These are phyloP conservation scores for Coemansia sp. DNA, from an alignment of 192 early-diverging fungal genomes.

Conservation along the genomic window DNA sequence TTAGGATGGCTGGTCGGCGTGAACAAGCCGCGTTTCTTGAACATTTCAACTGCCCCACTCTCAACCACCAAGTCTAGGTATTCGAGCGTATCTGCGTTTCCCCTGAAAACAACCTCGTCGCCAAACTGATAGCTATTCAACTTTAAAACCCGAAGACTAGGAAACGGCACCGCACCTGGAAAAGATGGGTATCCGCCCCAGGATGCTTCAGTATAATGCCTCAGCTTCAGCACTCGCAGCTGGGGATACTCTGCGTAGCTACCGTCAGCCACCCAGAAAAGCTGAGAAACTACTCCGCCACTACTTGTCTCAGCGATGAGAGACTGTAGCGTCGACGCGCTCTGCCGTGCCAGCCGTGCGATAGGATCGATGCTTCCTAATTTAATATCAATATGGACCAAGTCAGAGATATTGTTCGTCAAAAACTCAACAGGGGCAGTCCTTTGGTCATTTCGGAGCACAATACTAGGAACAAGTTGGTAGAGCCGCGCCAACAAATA, in stretches of 20 bases:
- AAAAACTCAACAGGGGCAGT: neutral
- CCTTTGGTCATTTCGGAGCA: neutral
- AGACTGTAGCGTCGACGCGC: neutral
- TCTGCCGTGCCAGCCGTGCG: neutral
- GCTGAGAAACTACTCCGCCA: neutral
- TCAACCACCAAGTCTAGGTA: neutral
- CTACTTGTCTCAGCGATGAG: neutral
- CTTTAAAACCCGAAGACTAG: neutral
- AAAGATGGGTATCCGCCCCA: no score
- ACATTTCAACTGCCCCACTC: neutral
- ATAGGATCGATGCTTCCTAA: neutral
- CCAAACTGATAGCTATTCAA: constrained; percentile 6
- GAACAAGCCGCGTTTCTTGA: neutral
- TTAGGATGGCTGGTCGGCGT: neutral
- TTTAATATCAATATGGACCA: neutral
- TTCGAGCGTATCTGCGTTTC: constrained; percentile 1
- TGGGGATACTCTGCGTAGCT: no score
- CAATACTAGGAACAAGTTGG: neutral
- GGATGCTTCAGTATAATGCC: no score
- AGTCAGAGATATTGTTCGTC: neutral
- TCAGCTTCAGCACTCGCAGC: no score
- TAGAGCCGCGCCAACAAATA: neutral
- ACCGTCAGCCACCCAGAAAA: neutral
- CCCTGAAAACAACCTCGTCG: constrained; percentile 15
- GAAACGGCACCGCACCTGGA: constrained; percentile 4